Evolutionary conservation across 129 eudicot genomes (phyloP).

Genomic region (Flaveria robusta): DNA sequence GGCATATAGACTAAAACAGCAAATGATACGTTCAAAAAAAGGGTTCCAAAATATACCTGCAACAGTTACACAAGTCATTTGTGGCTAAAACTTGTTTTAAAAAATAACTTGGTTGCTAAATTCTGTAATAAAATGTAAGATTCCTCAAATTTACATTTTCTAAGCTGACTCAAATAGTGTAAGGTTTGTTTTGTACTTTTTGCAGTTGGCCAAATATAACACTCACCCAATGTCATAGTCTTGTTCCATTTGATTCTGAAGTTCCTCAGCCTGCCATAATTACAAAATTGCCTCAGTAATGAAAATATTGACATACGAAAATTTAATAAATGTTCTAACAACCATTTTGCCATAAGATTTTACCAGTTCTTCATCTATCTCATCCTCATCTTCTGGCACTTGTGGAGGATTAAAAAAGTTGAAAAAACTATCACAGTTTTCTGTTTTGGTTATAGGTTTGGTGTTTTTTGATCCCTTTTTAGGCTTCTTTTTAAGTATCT

Average conservation of each 20-base stretch:
- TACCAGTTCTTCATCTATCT: slow-evolving; percentile 80
- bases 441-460: slow-evolving; percentile 68
- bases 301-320: not conserved
- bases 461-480: slow-evolving; percentile 78
- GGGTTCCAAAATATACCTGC: not conserved
- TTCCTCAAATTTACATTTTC: too few species aligned
- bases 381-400: slow-evolving; percentile 80
- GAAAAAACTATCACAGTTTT: slow-evolving; percentile 82
- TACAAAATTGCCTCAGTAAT: not conserved
- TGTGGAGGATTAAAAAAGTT: slow-evolving; percentile 82
- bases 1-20: not conserved
- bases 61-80: not conserved
- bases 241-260: slow-evolving; percentile 71
- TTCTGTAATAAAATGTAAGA: not conserved
- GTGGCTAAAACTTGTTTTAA: not conserved
- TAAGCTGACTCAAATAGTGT: not conserved
- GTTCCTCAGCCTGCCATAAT: slow-evolving; percentile 66
- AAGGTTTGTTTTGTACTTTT: not conserved
- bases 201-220: not conserved
- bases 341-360: slow-evolving; percentile 17
- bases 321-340: not conserved
- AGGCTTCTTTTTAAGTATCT: slow-evolving; percentile 75
- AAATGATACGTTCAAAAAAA: not conserved
- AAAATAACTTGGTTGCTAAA: not conserved
- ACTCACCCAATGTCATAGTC: slow-evolving; percentile 90